Conservation (phyloP, 495 filamentous ascomycete genomes). For the Cryomyces minteri region DNA sequence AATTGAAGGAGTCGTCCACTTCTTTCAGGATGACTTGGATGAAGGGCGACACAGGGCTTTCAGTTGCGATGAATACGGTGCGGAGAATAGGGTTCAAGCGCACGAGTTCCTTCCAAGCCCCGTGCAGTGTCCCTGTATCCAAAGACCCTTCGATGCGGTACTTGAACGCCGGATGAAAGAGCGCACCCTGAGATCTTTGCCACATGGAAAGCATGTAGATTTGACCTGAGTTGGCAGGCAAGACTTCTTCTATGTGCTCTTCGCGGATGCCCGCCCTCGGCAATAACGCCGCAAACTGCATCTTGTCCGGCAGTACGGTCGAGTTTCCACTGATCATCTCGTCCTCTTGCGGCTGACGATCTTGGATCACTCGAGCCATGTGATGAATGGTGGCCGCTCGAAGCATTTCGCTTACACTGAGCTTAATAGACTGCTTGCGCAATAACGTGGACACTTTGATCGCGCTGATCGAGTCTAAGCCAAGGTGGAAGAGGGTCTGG, state of each 20-base stretch:
- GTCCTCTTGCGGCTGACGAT: slow-evolving; percentile 7
- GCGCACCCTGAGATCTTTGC: slow-evolving; percentile 37
- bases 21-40: slow-evolving; percentile 31
- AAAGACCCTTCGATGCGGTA: slow-evolving; percentile 22
- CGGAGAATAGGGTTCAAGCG: slow-evolving; percentile 37
- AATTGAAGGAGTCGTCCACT: background rate
- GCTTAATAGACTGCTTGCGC: slow-evolving; percentile 33
- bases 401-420: slow-evolving; percentile 49
- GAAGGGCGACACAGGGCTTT: slow-evolving; percentile 25
- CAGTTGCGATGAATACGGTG: slow-evolving; percentile 37
- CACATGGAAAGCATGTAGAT: slow-evolving; percentile 50
- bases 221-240: slow-evolving; percentile 54
- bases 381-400: slow-evolving; percentile 39
- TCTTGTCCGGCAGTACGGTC: slow-evolving; percentile 1
- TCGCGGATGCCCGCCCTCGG: slow-evolving; percentile 13
- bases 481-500: slow-evolving; percentile 68
- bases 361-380: slow-evolving; percentile 26
- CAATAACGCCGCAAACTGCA: slow-evolving; percentile 9
- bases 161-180: slow-evolving; percentile 45
- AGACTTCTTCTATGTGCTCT: slow-evolving; percentile 30
- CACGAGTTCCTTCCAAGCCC: slow-evolving; percentile 39
- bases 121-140: too few species aligned
- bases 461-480: slow-evolving; percentile 78
- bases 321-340: too few species aligned
- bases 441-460: slow-evolving; percentile 55